phyloP scores from a whole-genome alignment of 768 basidiomycete species.

The Guyanaporus albipodus region DNA sequence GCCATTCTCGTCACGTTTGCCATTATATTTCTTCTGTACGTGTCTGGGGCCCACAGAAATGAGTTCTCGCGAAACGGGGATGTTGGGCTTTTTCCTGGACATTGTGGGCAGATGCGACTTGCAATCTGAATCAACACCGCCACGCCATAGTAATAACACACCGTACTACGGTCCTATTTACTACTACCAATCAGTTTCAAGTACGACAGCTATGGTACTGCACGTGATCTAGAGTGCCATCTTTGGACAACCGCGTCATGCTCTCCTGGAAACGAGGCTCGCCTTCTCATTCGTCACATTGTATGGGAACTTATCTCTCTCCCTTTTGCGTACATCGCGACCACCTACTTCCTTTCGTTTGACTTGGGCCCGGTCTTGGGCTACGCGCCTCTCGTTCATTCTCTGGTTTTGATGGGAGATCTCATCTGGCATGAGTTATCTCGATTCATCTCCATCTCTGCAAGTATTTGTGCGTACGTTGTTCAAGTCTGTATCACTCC shows the following conservation, averaged over 20 bases:
- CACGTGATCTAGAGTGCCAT: too few relatives aligned
- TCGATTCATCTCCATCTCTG: constrained; percentile 63
- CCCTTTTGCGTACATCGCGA: too few relatives aligned
- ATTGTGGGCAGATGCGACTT: constrained; percentile 6
- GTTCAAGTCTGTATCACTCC: too few relatives aligned
- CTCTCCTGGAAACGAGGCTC: too few relatives aligned
- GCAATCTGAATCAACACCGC: not conserved
- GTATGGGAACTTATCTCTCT: too few relatives aligned
- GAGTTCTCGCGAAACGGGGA: constrained; percentile 37
- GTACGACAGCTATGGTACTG: too few relatives aligned
- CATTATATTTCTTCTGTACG: constrained; percentile 33
- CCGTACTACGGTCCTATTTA: too few relatives aligned
- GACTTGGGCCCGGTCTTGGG: constrained; percentile 17
- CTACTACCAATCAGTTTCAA: too few relatives aligned
- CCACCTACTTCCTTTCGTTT: constrained; percentile 33
- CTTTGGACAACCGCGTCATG: too few relatives aligned
- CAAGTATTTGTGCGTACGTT: constrained; percentile 62
- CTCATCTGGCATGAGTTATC: constrained; percentile 79
- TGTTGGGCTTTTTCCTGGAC: constrained; percentile 32
- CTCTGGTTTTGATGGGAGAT: constrained; percentile 57
- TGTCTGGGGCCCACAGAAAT: constrained; percentile 54
- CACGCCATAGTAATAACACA: too few relatives aligned
- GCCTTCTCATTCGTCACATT: too few relatives aligned
- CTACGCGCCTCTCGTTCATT: too few relatives aligned
- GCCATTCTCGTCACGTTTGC: constrained; percentile 47